phyloP scores from a whole-genome alignment of 2,329 filamentous ascomycete species.

The Trichoderma sp. region DNA sequence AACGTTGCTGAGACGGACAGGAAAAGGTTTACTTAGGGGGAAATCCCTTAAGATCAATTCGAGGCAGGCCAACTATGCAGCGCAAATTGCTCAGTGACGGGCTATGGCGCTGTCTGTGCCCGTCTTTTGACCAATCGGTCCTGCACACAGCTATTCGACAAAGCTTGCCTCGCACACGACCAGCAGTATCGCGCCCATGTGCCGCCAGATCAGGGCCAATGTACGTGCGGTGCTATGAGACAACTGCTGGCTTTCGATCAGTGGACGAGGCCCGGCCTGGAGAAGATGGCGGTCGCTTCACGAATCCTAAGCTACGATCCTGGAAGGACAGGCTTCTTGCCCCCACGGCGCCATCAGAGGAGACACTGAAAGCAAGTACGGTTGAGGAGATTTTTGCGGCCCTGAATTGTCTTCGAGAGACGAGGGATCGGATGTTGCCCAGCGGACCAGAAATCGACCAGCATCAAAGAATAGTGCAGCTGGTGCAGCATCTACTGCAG shows the following conservation, averaged over 20 bases:
- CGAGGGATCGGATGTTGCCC: constrained; percentile 30
- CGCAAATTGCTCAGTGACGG: constrained; percentile 54
- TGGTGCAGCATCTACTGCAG: constrained; percentile 63
- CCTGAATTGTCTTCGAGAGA: constrained; percentile 37
- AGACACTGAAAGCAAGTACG: constrained; percentile 30
- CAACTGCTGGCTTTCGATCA: constrained; percentile 19
- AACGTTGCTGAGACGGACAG: neutral
- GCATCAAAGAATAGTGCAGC: constrained; percentile 39
- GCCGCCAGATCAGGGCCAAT: constrained; percentile 14
- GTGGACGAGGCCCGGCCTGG: neutral
- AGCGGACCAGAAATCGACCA: constrained; percentile 34
- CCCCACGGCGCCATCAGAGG: constrained; percentile 31
- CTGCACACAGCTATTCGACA: constrained; percentile 42
- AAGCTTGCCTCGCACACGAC: constrained; percentile 18
- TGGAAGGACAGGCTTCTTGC: constrained; percentile 32
- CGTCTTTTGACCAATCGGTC: constrained; percentile 51
- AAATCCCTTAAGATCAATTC: too few relatives aligned
- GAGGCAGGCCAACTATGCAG: constrained; percentile 35
- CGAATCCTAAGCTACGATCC: neutral
- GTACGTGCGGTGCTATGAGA: constrained; percentile 32
- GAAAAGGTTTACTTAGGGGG: too few relatives aligned
- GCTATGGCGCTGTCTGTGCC: constrained; percentile 67
- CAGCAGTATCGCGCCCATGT: constrained; percentile 28
- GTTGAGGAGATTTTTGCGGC: constrained; percentile 37
- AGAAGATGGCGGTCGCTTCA: neutral